Evolutionary conservation across 2,329 filamentous ascomycete species (phyloP), one percentile per base, ranked within the genome.

Genomic region (Alternaria alternata): DNA sequence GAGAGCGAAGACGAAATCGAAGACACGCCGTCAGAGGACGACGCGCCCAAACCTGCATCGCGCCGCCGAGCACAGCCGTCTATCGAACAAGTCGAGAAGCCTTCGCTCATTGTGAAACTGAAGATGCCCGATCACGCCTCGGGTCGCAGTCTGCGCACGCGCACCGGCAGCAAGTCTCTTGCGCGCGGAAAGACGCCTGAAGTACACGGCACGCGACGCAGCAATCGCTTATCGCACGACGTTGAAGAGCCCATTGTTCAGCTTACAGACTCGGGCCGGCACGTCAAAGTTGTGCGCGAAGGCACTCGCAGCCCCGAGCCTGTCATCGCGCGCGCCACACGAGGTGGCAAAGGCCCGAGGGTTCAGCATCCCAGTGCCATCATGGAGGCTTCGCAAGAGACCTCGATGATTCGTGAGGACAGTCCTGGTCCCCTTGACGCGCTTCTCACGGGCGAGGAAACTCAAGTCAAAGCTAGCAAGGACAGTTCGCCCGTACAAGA

Each of bases 141-240:
- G 14, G 60, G 59, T 34, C 74, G 75, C 36, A 65, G 57, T 28
- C 51, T 77, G 52, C 78, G 80, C 51, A 74, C 77, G 24, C 78
- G 81, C 43, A 78, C 78, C n/a, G 77, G 78, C 32, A 79, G 79
- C 57, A 78, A 78, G 48, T 73, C 75, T 9, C 60, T 72, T 34
- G 57, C 66, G 18, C 77, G 78, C 28, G 78, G 78, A n/a, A 75
- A 69, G 52, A 79, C 79, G 9, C 75, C 76, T 62, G 68, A 80
- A 60, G 64, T 70, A 16, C 71, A 66, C 1, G 76, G 73, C 30
- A 80, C 78, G 39, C 80, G 87, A 64, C 82, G 86, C 62, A 88
- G 83, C 64, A 88, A 85, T 70, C 86, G 88, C 46, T 81, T 87
- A 18, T 87, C 84, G 24, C 85, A 87, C 62, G 85, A 87, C 64